Percentiles rank a stretch among this genome's conserved stretches.
These are phyloP conservation scores for Murraya koenigii DNA, from an alignment of 345 rosid species.

Conservation along the genomic window DNA sequence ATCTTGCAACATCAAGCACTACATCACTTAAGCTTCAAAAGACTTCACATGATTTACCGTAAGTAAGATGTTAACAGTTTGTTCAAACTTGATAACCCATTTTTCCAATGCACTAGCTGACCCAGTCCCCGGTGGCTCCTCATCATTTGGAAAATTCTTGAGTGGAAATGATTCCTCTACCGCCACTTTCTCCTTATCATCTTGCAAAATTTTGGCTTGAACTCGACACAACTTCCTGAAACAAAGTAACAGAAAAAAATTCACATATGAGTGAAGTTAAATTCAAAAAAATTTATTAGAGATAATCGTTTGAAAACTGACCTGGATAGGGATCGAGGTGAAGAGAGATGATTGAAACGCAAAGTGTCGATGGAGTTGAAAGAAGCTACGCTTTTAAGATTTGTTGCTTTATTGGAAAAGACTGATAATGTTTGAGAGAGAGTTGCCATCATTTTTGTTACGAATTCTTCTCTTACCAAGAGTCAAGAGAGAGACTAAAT, in stretches of 20 bases:
- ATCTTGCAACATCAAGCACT: neutral
- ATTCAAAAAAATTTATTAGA: neutral
- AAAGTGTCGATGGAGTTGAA: constrained; percentile 25
- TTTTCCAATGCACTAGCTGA: constrained; percentile 17
- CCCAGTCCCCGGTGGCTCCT: constrained; percentile 25
- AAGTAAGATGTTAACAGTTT: constrained; percentile 74
- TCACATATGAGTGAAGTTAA: neutral
- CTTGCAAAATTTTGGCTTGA: constrained; percentile 59
- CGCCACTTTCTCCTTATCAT: constrained; percentile 65
- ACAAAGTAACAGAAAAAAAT: constrained; percentile 17
- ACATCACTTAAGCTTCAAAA: neutral
- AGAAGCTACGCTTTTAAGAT: constrained; percentile 20
- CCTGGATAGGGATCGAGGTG: constrained; percentile 34
- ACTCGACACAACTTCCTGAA: constrained; percentile 43
- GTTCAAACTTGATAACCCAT: constrained; percentile 73
- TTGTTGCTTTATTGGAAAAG: constrained; percentile 13
- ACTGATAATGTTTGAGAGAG: constrained; percentile 24
- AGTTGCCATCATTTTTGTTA: constrained; percentile 22
- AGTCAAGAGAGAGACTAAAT: neutral
- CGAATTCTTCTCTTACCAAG: neutral
- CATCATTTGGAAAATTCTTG: constrained; percentile 29
- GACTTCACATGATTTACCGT: constrained; percentile 38
- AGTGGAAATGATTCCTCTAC: constrained; percentile 69
- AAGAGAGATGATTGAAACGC: constrained; percentile 22
- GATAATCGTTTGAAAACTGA: constrained; percentile 3